Evolutionary conservation across 768 basidiomycete species (phyloP).

Genomic region (Boletus tylopilopsis): DNA sequence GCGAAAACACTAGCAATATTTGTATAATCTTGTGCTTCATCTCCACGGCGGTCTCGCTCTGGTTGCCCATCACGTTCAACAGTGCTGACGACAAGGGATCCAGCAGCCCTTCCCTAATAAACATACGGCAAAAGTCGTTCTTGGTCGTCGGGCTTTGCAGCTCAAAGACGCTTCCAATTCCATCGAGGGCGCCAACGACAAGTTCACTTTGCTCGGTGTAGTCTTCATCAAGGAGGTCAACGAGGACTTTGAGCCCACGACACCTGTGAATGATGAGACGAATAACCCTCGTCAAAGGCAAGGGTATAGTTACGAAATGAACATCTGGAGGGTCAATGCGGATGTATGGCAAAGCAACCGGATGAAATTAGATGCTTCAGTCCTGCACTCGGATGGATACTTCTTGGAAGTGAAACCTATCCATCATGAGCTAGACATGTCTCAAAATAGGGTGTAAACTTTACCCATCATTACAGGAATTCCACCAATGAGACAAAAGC

Average conservation of each 20-base stretch:
- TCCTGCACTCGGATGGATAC: conserved; percentile 86
- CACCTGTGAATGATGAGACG: conserved; percentile 49
- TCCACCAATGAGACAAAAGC: conserved; percentile 92
- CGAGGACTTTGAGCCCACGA: conserved; percentile 90
- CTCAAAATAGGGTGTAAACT: conserved; percentile 17
- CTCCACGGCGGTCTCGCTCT: conserved; percentile 59
- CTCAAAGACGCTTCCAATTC: conserved; percentile 94
- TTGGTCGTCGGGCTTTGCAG: conserved; percentile 94
- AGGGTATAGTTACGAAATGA: conserved; percentile 80
- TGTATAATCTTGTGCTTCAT: conserved; percentile 89
- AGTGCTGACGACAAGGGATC: conserved; percentile 91
- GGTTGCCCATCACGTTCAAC: conserved; percentile 79
- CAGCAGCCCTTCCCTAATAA: conserved; percentile 91
- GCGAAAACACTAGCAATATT: conserved; percentile 87
- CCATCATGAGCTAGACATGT: conserved; percentile 1
- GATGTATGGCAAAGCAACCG: conserved; percentile 90
- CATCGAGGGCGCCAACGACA: conserved; percentile 89
- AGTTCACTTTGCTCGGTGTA: conserved; percentile 89
- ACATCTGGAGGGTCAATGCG: conserved; percentile 94
- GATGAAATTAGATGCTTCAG: conserved; percentile 96
- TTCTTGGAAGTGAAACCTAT: conserved; percentile 92
- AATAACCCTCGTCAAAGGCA: neutral
- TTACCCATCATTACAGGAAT: conserved; percentile 93
- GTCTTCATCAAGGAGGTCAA: conserved; percentile 95
- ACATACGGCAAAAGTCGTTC: conserved; percentile 98